A percentile compares a stretch with the other conserved stretches of the same genome.
These are phyloP conservation scores for Mycena polygramma DNA, from an alignment of 768 basidiomycete genomes.

Conservation along the genomic window DNA sequence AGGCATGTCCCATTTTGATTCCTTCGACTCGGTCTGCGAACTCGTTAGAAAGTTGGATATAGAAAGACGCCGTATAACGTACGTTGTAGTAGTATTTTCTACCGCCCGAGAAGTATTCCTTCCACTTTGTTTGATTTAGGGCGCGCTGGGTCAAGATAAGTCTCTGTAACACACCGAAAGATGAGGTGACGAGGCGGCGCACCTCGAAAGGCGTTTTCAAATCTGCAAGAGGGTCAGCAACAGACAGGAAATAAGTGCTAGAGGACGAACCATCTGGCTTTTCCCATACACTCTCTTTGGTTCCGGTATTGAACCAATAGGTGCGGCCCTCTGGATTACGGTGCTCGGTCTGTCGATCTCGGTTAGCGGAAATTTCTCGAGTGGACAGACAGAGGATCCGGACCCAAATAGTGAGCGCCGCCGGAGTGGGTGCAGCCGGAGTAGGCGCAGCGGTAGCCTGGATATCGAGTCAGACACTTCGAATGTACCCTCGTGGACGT, in stretches of 20 bases:
- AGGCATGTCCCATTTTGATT: slow-evolving; percentile 99
- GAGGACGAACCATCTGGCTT: slow-evolving; percentile 86
- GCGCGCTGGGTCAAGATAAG: slow-evolving; percentile 69
- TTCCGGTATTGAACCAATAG: slow-evolving; percentile 95
- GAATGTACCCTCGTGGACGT: background rate
- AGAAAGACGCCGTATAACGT: slow-evolving; percentile 38
- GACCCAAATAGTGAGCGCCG: slow-evolving; percentile 31
- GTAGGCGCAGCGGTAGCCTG: slow-evolving; percentile 23
- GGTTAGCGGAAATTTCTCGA: background rate
- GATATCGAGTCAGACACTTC: slow-evolving; percentile 6
- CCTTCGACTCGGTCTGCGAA: slow-evolving; percentile 82
- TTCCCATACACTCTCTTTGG: slow-evolving; percentile 96
- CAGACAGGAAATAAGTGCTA: background rate
- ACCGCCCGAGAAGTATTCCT: slow-evolving; percentile 94
- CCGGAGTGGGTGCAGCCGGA: slow-evolving; percentile 20
- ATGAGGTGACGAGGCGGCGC: slow-evolving; percentile 35
- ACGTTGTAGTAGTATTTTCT: slow-evolving; percentile 94
- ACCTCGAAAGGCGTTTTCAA: slow-evolving; percentile 95
- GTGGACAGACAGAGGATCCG: background rate
- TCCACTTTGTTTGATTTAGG: slow-evolving; percentile 93
- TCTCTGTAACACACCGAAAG: slow-evolving; percentile 31
- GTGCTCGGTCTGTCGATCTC: slow-evolving; percentile 81
- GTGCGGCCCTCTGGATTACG: slow-evolving; percentile 97
- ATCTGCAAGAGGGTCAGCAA: slow-evolving; percentile 56
- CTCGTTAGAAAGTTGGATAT: background rate